These are phyloP conservation scores for Combretum micranthum DNA, from an alignment of 345 rosid species.

Conservation along the genomic window DNA sequence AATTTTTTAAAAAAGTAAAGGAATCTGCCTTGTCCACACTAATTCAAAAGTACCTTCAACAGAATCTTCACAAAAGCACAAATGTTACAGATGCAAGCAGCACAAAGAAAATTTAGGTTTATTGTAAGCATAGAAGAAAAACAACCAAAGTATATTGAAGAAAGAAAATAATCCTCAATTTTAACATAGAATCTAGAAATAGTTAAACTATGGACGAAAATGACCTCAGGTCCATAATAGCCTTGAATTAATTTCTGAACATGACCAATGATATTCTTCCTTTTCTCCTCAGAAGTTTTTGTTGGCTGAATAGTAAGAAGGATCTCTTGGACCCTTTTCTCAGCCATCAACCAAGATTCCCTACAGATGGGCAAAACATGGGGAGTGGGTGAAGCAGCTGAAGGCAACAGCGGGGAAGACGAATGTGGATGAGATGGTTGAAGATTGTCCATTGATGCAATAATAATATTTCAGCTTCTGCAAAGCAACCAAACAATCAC, in stretches of 20 bases:
- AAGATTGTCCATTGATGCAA: constrained; percentile 47
- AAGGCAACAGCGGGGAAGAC: constrained; percentile 5
- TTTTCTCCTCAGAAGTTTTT: constrained; percentile 51
- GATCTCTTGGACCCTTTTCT: constrained; percentile 69
- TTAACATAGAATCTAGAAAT: not conserved
- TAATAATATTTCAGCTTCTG: constrained; percentile 20
- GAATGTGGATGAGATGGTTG: constrained; percentile 31
- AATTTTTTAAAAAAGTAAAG: no score
- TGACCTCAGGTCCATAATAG: constrained; percentile 65
- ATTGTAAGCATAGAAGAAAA: no score
- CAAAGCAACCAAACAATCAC: constrained; percentile 12
- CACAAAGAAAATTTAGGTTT: no score
- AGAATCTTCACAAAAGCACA: no score
- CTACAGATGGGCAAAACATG: constrained; percentile 35
- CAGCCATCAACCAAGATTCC: constrained; percentile 68
- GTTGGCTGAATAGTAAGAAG: constrained; percentile 59
- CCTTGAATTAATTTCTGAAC: constrained; percentile 42
- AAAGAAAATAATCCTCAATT: not conserved
- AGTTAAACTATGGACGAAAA: constrained; percentile 4
- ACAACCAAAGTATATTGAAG: no score
- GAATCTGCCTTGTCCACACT: no score
- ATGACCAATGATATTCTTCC: constrained; percentile 55
- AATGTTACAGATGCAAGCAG: no score
- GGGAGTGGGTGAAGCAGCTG: constrained; percentile 27
- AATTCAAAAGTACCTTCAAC: no score